Percentiles rank a stretch among this genome's conserved stretches.
phyloP scores from a whole-genome alignment of 495 filamentous ascomycete genomes.

The Friedmanniomyces simplex region DNA sequence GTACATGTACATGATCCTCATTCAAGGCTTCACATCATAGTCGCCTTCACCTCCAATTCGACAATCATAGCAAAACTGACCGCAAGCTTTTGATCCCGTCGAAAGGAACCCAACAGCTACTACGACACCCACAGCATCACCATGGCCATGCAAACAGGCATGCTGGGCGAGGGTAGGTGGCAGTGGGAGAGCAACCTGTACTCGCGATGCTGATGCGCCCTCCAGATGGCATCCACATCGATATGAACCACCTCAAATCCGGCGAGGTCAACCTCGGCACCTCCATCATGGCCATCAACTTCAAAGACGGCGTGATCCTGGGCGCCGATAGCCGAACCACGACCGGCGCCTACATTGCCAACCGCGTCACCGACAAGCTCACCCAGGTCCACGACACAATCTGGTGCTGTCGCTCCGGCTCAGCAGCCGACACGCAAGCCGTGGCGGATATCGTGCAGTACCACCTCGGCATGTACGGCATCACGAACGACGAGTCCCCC shows the following conservation, averaged over 20 bases:
- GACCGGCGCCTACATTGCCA: conserved; percentile 97
- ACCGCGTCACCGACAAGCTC: conserved; percentile 97
- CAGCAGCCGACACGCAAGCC: conserved; percentile 94
- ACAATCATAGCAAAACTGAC: background rate
- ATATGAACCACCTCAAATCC: conserved; percentile 91
- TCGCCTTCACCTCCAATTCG: background rate
- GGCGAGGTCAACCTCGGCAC: conserved; percentile 90
- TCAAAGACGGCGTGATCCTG: conserved; percentile 94
- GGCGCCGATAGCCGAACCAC: conserved; percentile 95
- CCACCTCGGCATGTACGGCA: conserved; percentile 83
- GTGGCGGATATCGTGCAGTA: conserved; percentile 97
- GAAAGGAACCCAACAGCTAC: no score
- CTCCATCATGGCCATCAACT: conserved; percentile 95
- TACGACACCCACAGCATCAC: background rate
- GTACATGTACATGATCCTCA: background rate
- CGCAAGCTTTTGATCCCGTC: no score
- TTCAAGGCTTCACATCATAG: background rate
- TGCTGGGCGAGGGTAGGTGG: conserved; percentile 34
- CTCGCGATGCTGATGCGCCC: background rate
- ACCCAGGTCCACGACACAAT: conserved; percentile 98
- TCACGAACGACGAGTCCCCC: conserved; percentile 74
- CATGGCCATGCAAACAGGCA: conserved; percentile 25
- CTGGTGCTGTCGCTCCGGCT: conserved; percentile 97
- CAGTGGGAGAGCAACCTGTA: background rate
- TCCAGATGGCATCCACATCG: conserved; percentile 94